Evolutionary conservation across 352 stramenopile genomes (phyloP), one percentile per base, ranked within the genome.

Genomic region (Phytophthora chlamydospora): DNA sequence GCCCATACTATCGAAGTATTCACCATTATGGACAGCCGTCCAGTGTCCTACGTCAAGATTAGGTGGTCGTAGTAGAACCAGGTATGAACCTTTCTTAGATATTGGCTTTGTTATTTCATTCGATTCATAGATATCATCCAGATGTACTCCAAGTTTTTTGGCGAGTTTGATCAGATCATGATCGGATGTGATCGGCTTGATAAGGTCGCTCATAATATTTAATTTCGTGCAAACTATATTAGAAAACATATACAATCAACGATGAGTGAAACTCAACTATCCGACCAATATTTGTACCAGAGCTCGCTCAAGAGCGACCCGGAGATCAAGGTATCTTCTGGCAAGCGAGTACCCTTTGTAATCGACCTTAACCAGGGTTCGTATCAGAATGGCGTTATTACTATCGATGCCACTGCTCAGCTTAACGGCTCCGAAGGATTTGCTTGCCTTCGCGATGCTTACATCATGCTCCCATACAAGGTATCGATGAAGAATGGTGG

Each of bases 1-100:
- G 0, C 46, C 57, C 57, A 52, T 52, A 9, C 12, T 38, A 51
- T 64, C 56, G 36, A 64, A 64, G 13, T 44, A 58, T 13, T 43
- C 12, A 4, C 44, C 56, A 46, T 64, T 31, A 40, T 51, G 9
- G 5, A 55, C 17, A 6, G 10, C 31, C 4, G 14, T 34, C 56
- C 56, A 64, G 34, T 64, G 56, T 4, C 56, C 56, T 11, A 58
- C 27, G 21, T 44, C 56, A 2, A 29, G 34, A 42, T 11, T 35
- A 45, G 12, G 29, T 39, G 38, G 40, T 16, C 56, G 17, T 4
- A 64, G 9, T 3, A 64, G 11, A 43, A 58, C 34, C 8, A 66
- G 24, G 39, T 39, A 66, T 32, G 56, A 52, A 19, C 45, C 45
- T 46, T 21, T 49, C 16, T 48, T 35, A 34, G 27, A 11, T 5